Conservation (phyloP, 768 basidiomycete species). For the Tylopilus rubrobrunneus region DNA sequence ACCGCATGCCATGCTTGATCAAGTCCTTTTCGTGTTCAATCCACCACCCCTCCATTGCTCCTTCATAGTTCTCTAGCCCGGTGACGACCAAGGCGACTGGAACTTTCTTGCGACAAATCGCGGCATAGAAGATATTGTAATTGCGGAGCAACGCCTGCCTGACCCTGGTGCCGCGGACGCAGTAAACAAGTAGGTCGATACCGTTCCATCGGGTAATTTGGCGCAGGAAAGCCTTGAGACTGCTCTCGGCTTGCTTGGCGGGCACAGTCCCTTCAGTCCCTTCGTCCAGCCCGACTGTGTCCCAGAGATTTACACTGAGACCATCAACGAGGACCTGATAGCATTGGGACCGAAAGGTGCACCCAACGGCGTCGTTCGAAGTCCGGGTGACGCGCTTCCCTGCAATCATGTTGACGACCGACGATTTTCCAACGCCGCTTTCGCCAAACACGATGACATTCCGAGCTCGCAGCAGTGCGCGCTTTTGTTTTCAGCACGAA, state of each 20-base stretch:
- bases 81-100: constrained; percentile 34
- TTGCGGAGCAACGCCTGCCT: constrained; percentile 26
- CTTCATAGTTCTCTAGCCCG: constrained; percentile 32
- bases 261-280: constrained; percentile 27
- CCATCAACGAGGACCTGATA: constrained; percentile 24
- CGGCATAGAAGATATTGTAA: constrained; percentile 29
- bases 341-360: constrained; percentile 28
- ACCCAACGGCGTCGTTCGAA: constrained; percentile 31
- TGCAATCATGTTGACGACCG: constrained; percentile 38
- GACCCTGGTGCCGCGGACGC: constrained; percentile 29
- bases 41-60: constrained; percentile 34
- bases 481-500: constrained; percentile 8
- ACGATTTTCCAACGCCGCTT: constrained; percentile 39
- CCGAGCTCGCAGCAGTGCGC: constrained; percentile 4
- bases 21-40: constrained; percentile 30
- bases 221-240: constrained; percentile 32
- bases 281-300: constrained; percentile 27
- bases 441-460: constrained; percentile 43
- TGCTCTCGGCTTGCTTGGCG: constrained; percentile 21
- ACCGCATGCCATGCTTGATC: constrained; percentile 31
- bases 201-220: constrained; percentile 25
- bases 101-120: constrained; percentile 29
- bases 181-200: constrained; percentile 28
- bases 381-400: constrained; percentile 23
- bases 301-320: constrained; percentile 15